Conservation (phyloP, 441 rosid species). For the Arabidopsis lyrata region DNA sequence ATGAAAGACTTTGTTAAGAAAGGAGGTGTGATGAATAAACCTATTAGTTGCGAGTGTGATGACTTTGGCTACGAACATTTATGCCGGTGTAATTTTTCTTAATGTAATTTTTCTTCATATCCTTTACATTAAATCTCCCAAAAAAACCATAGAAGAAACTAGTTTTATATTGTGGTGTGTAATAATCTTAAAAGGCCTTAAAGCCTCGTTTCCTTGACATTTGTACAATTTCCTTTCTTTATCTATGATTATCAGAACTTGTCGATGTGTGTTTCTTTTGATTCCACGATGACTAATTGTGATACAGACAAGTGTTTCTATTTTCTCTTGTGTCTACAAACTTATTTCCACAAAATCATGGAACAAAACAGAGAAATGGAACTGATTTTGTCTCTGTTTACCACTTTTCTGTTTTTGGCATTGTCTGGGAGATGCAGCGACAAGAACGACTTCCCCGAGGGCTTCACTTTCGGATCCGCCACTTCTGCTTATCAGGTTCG, state of each 20-base stretch:
- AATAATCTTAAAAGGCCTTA: background rate
- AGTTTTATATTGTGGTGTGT: background rate
- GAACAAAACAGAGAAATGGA: conserved; percentile 14
- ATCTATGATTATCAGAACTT: background rate
- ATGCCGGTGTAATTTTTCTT: conserved; percentile 29
- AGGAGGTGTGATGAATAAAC: conserved; percentile 12
- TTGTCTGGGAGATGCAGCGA: conserved; percentile 13
- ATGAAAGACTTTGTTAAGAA: conserved; percentile 33
- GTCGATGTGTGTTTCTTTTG: background rate
- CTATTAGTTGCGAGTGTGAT: conserved; percentile 30
- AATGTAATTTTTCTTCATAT: conserved; percentile 4
- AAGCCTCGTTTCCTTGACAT: background rate
- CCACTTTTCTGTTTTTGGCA: background rate
- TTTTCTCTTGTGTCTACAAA: background rate
- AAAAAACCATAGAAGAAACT: background rate
- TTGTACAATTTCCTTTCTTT: background rate
- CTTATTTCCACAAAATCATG: background rate
- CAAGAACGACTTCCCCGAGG: conserved; percentile 60
- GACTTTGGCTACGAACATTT: conserved; percentile 28
- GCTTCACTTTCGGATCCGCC: conserved; percentile 64
- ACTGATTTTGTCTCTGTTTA: background rate
- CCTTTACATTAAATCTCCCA: background rate
- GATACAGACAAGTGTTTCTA: background rate
- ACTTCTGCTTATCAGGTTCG: conserved; percentile 76
- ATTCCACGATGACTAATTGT: background rate